Conservation (phyloP, 2,329 filamentous ascomycete species). For the Tolypocladium endophyticum region DNA sequence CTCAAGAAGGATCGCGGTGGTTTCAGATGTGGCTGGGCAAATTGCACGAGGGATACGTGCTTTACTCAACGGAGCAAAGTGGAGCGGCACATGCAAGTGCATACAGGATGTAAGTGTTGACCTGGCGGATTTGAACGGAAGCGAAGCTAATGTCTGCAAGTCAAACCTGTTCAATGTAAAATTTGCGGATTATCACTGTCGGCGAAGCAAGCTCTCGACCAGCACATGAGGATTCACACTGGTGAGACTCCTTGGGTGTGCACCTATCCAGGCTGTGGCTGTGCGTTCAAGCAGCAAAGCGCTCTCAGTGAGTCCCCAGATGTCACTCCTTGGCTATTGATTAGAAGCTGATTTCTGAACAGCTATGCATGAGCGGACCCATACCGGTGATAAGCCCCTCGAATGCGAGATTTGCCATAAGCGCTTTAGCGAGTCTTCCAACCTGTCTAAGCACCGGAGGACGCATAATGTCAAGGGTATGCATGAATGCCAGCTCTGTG, state of each 20-base stretch:
- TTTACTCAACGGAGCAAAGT: constrained; percentile 54
- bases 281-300: constrained; percentile 56
- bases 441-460: constrained; percentile 54
- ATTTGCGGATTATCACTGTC: constrained; percentile 50
- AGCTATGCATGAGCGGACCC: constrained; percentile 59
- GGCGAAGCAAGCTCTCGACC: constrained; percentile 55
- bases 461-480: constrained; percentile 45
- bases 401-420: constrained; percentile 48
- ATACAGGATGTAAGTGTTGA: constrained; percentile 47
- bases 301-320: constrained; percentile 43
- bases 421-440: constrained; percentile 54
- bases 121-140: background rate
- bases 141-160: constrained; percentile 22
- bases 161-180: constrained; percentile 47
- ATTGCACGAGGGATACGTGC: constrained; percentile 40
- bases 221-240: constrained; percentile 58
- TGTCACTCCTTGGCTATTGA: background rate
- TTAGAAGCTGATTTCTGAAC: constrained; percentile 6
- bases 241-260: constrained; percentile 55
- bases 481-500: constrained; percentile 42
- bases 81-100: constrained; percentile 53
- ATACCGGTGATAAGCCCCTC: constrained; percentile 55
- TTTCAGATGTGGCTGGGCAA: constrained; percentile 45
- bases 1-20: constrained; percentile 33
- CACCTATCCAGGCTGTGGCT: constrained; percentile 34